Evolutionary conservation across 1,139 yeast species (phyloP).

Genomic region (Hansenula sp.): DNA sequence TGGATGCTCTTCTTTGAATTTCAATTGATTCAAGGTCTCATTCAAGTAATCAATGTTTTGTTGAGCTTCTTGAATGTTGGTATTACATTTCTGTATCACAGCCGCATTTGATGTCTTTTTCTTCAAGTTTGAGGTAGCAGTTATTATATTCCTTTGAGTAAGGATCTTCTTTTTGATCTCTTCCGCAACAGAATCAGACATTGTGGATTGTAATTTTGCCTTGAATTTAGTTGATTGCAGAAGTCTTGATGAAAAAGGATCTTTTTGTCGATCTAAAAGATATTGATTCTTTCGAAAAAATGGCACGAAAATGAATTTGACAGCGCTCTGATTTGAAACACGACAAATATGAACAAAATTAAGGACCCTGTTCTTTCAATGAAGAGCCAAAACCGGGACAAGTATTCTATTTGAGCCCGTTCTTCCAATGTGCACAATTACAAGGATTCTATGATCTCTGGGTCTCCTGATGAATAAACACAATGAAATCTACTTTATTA

Average conservation of each 20-base stretch:
- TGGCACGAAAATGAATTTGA: slow-evolving; percentile 1
- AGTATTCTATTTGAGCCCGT: too few relatives aligned
- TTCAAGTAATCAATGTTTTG: slow-evolving; percentile 85
- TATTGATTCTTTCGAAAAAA: neutral
- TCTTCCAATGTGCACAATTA: too few relatives aligned
- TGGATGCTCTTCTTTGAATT: slow-evolving; percentile 31
- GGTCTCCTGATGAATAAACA: too few relatives aligned
- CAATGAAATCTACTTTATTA: neutral
- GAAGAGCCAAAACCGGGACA: neutral
- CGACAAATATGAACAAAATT: neutral
- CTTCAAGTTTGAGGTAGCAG: slow-evolving; percentile 80
- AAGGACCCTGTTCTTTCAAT: neutral
- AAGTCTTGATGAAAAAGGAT: neutral
- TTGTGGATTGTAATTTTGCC: neutral
- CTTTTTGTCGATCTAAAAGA: neutral
- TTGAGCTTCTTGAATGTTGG: slow-evolving; percentile 87
- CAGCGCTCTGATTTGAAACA: slow-evolving; percentile 1
- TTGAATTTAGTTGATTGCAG: neutral
- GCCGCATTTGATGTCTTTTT: slow-evolving; percentile 72
- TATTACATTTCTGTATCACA: slow-evolving; percentile 88
- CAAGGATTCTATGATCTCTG: neutral
- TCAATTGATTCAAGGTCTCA: slow-evolving; percentile 67
- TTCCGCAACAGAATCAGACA: slow-evolving; percentile 22
- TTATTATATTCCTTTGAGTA: slow-evolving; percentile 81
- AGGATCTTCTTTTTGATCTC: slow-evolving; percentile 83